A percentile compares a stretch with the other conserved stretches of the same genome.
phyloP scores from a whole-genome alignment of 2,329 filamentous ascomycete species.

The Claviceps monticola region DNA sequence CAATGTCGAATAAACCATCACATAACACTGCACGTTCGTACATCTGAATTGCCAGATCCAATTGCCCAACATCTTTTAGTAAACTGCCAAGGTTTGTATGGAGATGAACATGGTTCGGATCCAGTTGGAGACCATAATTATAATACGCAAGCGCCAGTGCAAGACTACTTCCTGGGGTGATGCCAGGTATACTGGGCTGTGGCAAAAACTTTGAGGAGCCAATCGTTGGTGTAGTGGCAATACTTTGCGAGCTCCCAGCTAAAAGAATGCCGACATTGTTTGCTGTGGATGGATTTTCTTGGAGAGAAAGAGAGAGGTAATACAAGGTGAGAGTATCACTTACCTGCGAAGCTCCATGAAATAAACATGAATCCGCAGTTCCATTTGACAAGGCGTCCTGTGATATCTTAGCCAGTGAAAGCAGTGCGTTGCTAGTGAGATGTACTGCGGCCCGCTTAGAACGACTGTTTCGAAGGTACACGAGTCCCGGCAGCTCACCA shows the following conservation, averaged over 20 bases:
- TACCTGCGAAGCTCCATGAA: conserved; percentile 58
- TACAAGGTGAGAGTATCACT: conserved; percentile 90
- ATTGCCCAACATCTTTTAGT: conserved; percentile 88
- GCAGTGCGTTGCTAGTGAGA: conserved; percentile 86
- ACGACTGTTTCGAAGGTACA: conserved; percentile 54
- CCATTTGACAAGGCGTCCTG: conserved; percentile 86
- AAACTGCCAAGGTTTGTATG: conserved; percentile 94
- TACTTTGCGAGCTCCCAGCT: conserved; percentile 72
- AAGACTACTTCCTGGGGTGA: conserved; percentile 74
- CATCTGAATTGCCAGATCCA: conserved; percentile 87
- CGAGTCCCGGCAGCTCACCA: conserved; percentile 68
- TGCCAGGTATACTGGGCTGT: conserved; percentile 52
- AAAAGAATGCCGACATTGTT: conserved; percentile 97
- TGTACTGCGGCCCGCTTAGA: conserved; percentile 70
- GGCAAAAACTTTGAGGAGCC: conserved; percentile 6
- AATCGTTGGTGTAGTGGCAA: conserved; percentile 21
- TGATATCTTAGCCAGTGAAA: conserved; percentile 94
- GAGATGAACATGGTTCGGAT: conserved; percentile 81
- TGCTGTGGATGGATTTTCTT: conserved; percentile 91
- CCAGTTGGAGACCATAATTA: conserved; percentile 79
- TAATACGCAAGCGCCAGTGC: conserved; percentile 86
- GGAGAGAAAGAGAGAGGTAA: conserved; percentile 85
- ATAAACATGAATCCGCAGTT: conserved; percentile 36
- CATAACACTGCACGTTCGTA: conserved; percentile 89
- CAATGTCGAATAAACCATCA: conserved; percentile 92